Conservation (phyloP, 225 moss, liverwort and hornwort species). For the Polytrichum formosum region DNA sequence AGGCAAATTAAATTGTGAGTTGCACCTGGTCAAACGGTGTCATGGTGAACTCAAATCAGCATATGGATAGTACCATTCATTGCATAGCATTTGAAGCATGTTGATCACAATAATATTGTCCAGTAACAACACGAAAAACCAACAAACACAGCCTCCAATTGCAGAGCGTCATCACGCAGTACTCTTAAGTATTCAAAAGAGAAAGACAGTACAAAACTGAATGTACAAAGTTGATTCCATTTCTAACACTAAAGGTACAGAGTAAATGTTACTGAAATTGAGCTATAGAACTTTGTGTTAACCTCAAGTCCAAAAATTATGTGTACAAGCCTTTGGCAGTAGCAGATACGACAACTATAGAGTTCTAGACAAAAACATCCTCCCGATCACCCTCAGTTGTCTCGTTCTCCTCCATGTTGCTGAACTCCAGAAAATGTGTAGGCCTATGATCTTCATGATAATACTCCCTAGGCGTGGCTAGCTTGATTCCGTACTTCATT, state of each 20-base stretch:
- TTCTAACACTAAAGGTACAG: not conserved
- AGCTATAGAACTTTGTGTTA: not conserved
- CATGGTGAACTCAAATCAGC: too few species aligned
- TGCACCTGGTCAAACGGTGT: too few species aligned
- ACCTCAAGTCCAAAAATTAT: not conserved
- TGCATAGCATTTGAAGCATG: too few species aligned
- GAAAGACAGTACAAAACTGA: too few species aligned
- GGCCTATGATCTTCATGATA: conserved; percentile 99
- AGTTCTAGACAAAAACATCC: conserved; percentile 65
- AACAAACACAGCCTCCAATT: too few species aligned
- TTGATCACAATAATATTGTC: too few species aligned
- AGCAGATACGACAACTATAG: not conserved
- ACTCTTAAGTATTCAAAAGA: too few species aligned
- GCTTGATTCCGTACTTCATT: conserved; percentile 97
- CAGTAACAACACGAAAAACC: too few species aligned
- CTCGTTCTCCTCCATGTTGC: conserved; percentile 94
- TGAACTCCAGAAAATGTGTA: conserved; percentile 97
- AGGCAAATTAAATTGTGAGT: too few species aligned
- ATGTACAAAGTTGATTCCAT: too few species aligned
- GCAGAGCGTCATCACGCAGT: too few species aligned
- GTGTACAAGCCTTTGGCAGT: conserved; percentile 1
- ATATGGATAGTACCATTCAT: too few species aligned
- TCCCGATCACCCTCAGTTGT: conserved; percentile 95
- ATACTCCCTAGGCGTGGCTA: conserved; percentile 88
- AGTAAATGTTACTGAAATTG: not conserved